Percentiles rank a stretch among this genome's conserved stretches.
Conservation (phyloP, 2,329 filamentous ascomycete species). For the Hypocrella siamensis region DNA sequence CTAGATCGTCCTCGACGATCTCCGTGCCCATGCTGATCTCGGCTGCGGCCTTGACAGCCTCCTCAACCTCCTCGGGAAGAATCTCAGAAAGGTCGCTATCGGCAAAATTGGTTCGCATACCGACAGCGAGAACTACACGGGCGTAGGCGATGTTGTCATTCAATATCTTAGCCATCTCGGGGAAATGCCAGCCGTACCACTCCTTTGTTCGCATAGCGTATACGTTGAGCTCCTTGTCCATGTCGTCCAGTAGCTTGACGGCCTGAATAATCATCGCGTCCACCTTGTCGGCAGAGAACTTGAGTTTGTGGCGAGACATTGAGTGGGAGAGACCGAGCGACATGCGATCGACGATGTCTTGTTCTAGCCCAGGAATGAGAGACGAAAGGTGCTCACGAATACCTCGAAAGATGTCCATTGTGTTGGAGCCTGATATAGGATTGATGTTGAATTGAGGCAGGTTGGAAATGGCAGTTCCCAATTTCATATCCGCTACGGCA, state of each 20-base stretch:
- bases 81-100: conserved; percentile 73
- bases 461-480: conserved; percentile 84
- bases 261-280: conserved; percentile 99
- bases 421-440: conserved; percentile 47
- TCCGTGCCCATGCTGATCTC: conserved; percentile 98
- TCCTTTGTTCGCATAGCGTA: conserved; percentile 99
- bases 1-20: conserved; percentile 80
- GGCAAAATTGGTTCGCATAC: conserved; percentile 69
- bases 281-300: conserved; percentile 97
- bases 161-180: conserved; percentile 90
- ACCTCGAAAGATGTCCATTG: conserved; percentile 77
- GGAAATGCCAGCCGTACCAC: conserved; percentile 99
- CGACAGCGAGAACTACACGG: conserved; percentile 74
- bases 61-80: conserved; percentile 88
- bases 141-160: conserved; percentile 95
- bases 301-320: conserved; percentile 91
- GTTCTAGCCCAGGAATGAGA: conserved; percentile 74
- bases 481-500: conserved; percentile 84
- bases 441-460: conserved; percentile 76
- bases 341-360: conserved; percentile 85
- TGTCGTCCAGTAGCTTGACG: conserved; percentile 81
- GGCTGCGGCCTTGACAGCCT: conserved; percentile 79
- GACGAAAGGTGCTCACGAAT: conserved; percentile 84
- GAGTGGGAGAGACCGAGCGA: conserved; percentile 92
- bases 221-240: conserved; percentile 97